Conservation (phyloP, 2,329 filamentous ascomycete species). For the Fusarium robinianum region DNA sequence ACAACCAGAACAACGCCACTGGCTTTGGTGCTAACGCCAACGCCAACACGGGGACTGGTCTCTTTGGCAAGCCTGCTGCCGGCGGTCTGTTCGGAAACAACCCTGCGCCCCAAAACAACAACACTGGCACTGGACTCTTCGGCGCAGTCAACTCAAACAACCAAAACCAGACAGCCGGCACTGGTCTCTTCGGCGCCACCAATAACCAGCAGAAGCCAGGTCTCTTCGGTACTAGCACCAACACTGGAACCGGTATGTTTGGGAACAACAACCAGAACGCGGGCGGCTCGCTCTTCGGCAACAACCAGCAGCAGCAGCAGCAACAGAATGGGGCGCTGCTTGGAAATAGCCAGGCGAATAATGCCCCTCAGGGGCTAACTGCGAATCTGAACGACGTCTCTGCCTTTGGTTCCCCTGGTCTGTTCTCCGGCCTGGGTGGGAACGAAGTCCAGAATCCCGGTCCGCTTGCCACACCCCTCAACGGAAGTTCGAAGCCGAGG, state of each 20-base stretch:
- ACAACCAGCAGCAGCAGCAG: conserved; percentile 54
- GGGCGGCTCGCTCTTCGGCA: conserved; percentile 51
- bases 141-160: conserved; percentile 46
- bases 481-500: conserved; percentile 73
- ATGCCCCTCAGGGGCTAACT: conserved; percentile 68
- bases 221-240: conserved; percentile 56
- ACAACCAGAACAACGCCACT: conserved; percentile 44
- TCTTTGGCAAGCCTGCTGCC: conserved; percentile 47
- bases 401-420: conserved; percentile 85
- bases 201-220: conserved; percentile 49
- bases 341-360: conserved; percentile 53
- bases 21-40: conserved; percentile 40
- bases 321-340: conserved; percentile 61
- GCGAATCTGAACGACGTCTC: conserved; percentile 82
- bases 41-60: conserved; percentile 41
- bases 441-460: conserved; percentile 74
- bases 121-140: conserved; percentile 50
- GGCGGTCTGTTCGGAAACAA: conserved; percentile 48
- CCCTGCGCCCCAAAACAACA: conserved; percentile 42
- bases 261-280: conserved; percentile 54
- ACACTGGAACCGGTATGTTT: conserved; percentile 58
- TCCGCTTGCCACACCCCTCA: conserved; percentile 87
- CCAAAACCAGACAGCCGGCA: conserved; percentile 44
- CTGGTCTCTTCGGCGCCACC: conserved; percentile 55
- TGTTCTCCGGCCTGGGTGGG: conserved; percentile 75